A percentile compares a stretch with the other conserved stretches of the same genome.
These are phyloP conservation scores for Cladophialophora bantiana DNA, from an alignment of 2,329 filamentous ascomycete genomes.

Conservation along the genomic window DNA sequence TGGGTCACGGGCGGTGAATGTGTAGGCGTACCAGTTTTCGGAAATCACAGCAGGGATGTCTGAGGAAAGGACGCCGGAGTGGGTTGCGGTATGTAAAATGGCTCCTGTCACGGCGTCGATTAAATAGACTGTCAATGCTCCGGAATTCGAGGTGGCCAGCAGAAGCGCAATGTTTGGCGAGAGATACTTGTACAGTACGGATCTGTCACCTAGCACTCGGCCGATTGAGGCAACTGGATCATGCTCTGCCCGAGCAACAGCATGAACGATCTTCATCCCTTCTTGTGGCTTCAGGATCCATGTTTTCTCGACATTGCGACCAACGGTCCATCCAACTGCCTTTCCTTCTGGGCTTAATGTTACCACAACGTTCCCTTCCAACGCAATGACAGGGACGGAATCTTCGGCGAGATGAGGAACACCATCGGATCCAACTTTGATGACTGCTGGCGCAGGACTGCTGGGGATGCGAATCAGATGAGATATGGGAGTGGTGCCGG, in stretches of 20 bases:
- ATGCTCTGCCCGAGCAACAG: conserved; percentile 73
- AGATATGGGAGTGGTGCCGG: conserved; percentile 32
- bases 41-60: conserved; percentile 79
- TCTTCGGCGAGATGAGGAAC: conserved; percentile 43
- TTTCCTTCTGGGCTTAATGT: conserved; percentile 51
- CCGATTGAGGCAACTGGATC: conserved; percentile 95
- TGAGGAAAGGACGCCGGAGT: conserved; percentile 77
- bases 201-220: conserved; percentile 86
- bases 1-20: conserved; percentile 63
- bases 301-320: conserved; percentile 51
- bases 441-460: conserved; percentile 38
- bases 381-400: conserved; percentile 38
- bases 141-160: conserved; percentile 67
- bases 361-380: conserved; percentile 49
- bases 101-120: conserved; percentile 86
- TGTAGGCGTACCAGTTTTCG: conserved; percentile 96
- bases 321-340: conserved; percentile 52
- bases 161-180: conserved; percentile 85
- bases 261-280: conserved; percentile 71
- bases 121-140: conserved; percentile 74
- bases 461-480: conserved; percentile 36
- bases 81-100: conserved; percentile 73
- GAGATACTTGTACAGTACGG: conserved; percentile 97
- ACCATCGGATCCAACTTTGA: conserved; percentile 49
- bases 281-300: conserved; percentile 77